A percentile compares a stretch with the other conserved stretches of the same genome.
Evolutionary conservation across 306 rosid genomes (phyloP).

Genomic region (Alnus rubra): DNA sequence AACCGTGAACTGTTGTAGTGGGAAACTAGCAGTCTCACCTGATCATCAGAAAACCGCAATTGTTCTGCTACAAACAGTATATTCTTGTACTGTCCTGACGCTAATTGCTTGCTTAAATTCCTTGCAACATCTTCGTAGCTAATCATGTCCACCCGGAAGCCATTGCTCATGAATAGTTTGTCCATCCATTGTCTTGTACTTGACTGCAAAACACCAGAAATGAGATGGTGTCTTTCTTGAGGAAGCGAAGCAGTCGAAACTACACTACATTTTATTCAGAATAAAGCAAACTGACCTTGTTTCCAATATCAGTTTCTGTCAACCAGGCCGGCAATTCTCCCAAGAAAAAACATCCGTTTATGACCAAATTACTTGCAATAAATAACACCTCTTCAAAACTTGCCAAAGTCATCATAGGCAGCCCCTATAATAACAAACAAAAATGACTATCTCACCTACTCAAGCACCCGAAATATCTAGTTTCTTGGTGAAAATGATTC

Average conservation of each 20-base stretch:
- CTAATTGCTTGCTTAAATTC: constrained; percentile 48
- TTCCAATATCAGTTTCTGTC: constrained; percentile 46
- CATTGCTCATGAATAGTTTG: constrained; percentile 67
- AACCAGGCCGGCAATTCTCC: constrained; percentile 74
- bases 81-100: constrained; percentile 35
- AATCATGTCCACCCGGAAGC: constrained; percentile 65
- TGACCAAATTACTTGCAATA: constrained; percentile 55
- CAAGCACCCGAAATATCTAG: background rate
- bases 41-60: constrained; percentile 64
- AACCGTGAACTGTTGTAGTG: background rate
- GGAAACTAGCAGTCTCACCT: constrained; percentile 39
- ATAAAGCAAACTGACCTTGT: constrained; percentile 46
- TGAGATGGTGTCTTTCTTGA: constrained; percentile 9
- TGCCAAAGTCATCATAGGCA: constrained; percentile 57
- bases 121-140: constrained; percentile 48
- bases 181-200: constrained; percentile 55
- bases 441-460: constrained; percentile 16
- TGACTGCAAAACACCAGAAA: constrained; percentile 40
- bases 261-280: background rate
- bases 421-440: constrained; percentile 50
- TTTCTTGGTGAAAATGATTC: background rate
- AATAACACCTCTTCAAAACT: constrained; percentile 57
- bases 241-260: constrained; percentile 5
- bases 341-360: constrained; percentile 57
- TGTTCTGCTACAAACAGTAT: constrained; percentile 71